A percentile compares a stretch with the other conserved stretches of the same genome.
phyloP scores from a whole-genome alignment of 2,329 filamentous ascomycete species.

The Paraphoma chrysanthemicola region DNA sequence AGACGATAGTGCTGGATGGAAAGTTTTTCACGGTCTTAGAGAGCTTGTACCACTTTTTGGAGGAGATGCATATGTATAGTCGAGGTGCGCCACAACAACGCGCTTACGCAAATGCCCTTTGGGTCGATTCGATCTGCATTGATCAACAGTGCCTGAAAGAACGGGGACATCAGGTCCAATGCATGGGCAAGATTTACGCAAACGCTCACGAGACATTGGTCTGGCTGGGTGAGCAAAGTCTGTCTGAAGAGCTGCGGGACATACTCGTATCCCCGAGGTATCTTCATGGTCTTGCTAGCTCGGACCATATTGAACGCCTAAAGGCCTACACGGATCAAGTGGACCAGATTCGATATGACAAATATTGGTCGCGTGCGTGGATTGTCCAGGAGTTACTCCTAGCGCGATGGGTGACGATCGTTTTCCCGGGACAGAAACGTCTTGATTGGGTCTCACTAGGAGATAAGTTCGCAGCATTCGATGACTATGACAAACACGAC shows the following conservation, averaged over 20 bases:
- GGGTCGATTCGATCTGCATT: constrained; percentile 19
- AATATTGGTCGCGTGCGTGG: constrained; percentile 6
- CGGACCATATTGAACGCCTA: no score
- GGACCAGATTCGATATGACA: no score
- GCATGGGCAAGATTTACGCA: constrained; percentile 9
- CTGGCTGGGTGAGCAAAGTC: constrained; percentile 6
- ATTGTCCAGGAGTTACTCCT: constrained; percentile 5
- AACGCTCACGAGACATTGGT: constrained; percentile 1
- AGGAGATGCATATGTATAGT: not conserved
- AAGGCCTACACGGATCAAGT: no score
- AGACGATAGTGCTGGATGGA: not conserved
- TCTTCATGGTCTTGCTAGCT: no score
- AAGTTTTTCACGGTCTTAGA: not conserved
- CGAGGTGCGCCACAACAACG: not conserved
- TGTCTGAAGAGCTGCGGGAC: no score
- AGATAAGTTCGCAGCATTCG: not conserved
- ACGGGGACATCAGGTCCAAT: constrained; percentile 10
- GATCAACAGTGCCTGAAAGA: constrained; percentile 10
- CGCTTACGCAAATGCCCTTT: not conserved
- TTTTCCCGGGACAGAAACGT: not conserved
- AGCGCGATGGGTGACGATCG: not conserved
- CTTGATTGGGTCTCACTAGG: not conserved
- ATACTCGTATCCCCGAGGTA: no score
- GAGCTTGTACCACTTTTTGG: constrained; percentile 1
- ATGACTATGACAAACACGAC: not conserved